Evolutionary conservation across 1,284 basidiomycete species (phyloP).

Genomic region (Sphagnurus paluster): DNA sequence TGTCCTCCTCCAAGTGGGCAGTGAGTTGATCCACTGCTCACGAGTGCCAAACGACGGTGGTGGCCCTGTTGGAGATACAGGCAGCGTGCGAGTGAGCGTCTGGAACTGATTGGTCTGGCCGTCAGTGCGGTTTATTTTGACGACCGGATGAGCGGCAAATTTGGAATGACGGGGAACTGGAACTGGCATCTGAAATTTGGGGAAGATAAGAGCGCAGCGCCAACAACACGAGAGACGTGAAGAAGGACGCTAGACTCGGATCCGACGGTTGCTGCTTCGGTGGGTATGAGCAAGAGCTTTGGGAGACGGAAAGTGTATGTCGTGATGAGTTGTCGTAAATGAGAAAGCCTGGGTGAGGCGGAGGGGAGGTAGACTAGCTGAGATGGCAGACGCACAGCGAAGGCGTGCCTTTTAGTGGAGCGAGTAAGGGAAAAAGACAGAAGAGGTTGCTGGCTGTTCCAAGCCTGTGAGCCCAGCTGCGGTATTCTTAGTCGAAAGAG

Average conservation of each 20-base stretch:
- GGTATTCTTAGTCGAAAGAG: slow-evolving; percentile 22
- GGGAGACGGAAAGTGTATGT: slow-evolving; percentile 40
- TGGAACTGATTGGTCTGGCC: slow-evolving; percentile 44
- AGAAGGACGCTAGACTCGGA: slow-evolving; percentile 38
- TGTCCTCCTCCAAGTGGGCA: slow-evolving; percentile 67
- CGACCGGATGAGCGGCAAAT: slow-evolving; percentile 58
- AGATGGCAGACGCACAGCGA: slow-evolving; percentile 83
- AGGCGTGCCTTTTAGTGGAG: slow-evolving; percentile 81
- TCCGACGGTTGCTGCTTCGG: slow-evolving; percentile 36
- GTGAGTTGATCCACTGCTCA: slow-evolving; percentile 70
- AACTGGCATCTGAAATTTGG: slow-evolving; percentile 73
- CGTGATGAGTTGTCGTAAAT: slow-evolving; percentile 58
- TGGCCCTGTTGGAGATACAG: slow-evolving; percentile 56
- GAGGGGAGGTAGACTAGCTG: slow-evolving; percentile 31
- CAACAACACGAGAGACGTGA: slow-evolving; percentile 39
- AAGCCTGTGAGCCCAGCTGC: slow-evolving; percentile 31
- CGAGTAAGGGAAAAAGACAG: slow-evolving; percentile 31
- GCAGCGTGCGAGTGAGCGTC: slow-evolving; percentile 55
- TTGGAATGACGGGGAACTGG: slow-evolving; percentile 65
- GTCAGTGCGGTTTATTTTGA: slow-evolving; percentile 53
- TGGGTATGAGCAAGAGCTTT: slow-evolving; percentile 34
- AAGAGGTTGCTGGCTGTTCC: slow-evolving; percentile 29
- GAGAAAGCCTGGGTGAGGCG: slow-evolving; percentile 34
- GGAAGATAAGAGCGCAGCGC: slow-evolving; percentile 37
- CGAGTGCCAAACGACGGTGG: slow-evolving; percentile 63